Base-by-base conservation (phyloP, 2,329 filamentous ascomycete genomes). In the Huntiella omanensis region DNA sequence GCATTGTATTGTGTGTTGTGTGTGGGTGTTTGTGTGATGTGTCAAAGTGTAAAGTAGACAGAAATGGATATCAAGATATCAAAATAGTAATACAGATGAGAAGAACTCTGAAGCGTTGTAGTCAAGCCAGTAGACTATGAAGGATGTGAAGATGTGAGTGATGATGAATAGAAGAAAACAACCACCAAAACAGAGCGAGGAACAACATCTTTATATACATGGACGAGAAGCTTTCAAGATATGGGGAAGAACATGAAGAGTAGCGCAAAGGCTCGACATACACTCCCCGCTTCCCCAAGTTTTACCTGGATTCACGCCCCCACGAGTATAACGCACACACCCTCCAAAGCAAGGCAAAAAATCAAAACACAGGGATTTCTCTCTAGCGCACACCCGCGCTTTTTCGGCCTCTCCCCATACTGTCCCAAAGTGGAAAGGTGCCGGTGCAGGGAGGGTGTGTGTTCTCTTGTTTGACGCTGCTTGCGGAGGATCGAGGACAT, bases 171-270 rank as follows among this genome's bases (percentile, higher is more conserved):
- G 39, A 43, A 49, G 33, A 46, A 17, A 43, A 43, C 32, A 32
- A 41, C 33, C 35, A 10, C n/a, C 13, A 33, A 17, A 42, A 35
- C 40, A 47, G n/a, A 43, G 28, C 8, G 36, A 32, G 22, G 32
- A 47, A 12, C 40, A 19, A 28, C 32, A 47, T 40, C 40, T 41
- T 50, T 44, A 50, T 44, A 50, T 47, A 47, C 43, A 45, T 22
- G 37, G 16, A 40, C 37, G n/a, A 17, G 37, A 40, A 40, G 37
- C 16, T 22, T 12, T 40, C n/a, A 8, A 36, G 36, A 36, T 7
- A 28, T 28, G 22, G 22, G 22, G 22, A 28, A 28, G 22, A 10
- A 2, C 22, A 28, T 7, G 22, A 7, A 28, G 22, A 28, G 22
- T 28, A 28, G 22, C 22, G 22, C 22, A 28, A 28, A 28, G 22